These are phyloP conservation scores for Paraurostyla sp. DNA, from an alignment of 73 alveolate species.

Conservation along the genomic window DNA sequence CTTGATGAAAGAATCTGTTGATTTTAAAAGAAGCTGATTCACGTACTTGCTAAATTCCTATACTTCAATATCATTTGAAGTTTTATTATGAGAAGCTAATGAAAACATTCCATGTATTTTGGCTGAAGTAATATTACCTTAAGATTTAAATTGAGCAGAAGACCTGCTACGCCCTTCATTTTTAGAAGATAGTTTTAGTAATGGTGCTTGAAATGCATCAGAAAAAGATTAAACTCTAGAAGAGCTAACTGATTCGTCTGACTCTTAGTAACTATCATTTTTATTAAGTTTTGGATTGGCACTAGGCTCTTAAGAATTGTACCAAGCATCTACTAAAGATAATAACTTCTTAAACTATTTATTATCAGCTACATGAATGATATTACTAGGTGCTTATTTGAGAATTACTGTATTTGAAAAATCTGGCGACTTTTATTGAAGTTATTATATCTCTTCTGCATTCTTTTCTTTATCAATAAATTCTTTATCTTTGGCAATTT, in stretches of 20 bases:
- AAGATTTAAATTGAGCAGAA: too few species aligned
- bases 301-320: background rate
- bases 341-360: background rate
- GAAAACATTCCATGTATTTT: background rate
- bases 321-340: background rate
- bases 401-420: constrained; percentile 1
- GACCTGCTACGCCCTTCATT: too few species aligned
- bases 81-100: background rate
- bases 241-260: background rate
- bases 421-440: constrained; percentile 8
- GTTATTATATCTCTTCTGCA: background rate
- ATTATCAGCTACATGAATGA: background rate
- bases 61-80: background rate
- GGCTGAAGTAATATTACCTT: too few species aligned
- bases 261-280: background rate
- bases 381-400: background rate
- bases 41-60: constrained; percentile 27
- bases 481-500: background rate
- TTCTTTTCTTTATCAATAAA: background rate
- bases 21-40: background rate
- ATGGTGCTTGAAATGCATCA: too few species aligned
- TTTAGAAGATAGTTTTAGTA: too few species aligned
- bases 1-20: constrained; percentile 5
- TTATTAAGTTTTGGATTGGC: background rate
- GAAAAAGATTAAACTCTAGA: too few species aligned